Percentiles rank a stretch among this genome's conserved stretches.
These are phyloP conservation scores for Cystofilobasidium ferigula DNA, from an alignment of 768 basidiomycete genomes.

Conservation along the genomic window DNA sequence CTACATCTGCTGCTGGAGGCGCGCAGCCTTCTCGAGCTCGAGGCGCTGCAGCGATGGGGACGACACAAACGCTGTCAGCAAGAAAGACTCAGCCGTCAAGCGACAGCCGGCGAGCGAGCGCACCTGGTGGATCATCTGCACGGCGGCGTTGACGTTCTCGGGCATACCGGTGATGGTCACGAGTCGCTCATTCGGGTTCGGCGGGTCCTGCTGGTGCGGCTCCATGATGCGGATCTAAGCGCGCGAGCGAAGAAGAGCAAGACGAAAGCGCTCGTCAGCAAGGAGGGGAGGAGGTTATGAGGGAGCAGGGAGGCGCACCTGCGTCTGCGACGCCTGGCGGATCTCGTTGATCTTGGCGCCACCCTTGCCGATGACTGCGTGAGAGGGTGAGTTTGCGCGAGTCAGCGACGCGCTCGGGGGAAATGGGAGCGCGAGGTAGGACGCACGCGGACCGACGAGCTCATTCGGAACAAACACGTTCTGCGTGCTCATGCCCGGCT, in stretches of 20 bases:
- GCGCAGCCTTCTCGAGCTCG: slow-evolving; percentile 31
- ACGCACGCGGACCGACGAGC: slow-evolving; percentile 54
- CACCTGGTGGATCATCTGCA: slow-evolving; percentile 55
- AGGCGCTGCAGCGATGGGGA: slow-evolving; percentile 28
- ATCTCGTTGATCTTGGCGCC: slow-evolving; percentile 99
- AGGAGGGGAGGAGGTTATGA: slow-evolving; percentile 33
- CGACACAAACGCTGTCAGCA: not conserved
- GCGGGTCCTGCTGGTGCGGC: slow-evolving; percentile 47
- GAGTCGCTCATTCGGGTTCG: slow-evolving; percentile 59
- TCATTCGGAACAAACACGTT: slow-evolving; percentile 98
- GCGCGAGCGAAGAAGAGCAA: slow-evolving; percentile 36
- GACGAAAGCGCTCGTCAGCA: slow-evolving; percentile 91
- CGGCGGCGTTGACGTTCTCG: slow-evolving; percentile 89
- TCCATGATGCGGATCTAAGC: slow-evolving; percentile 99
- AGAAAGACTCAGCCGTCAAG: not conserved
- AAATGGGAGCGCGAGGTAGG: not conserved
- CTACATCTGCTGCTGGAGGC: slow-evolving; percentile 15
- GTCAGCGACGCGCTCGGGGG: not conserved
- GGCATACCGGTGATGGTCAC: slow-evolving; percentile 97
- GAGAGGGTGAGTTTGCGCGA: slow-evolving; percentile 33
- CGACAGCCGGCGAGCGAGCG: slow-evolving; percentile 6
- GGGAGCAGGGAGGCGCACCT: slow-evolving; percentile 34
- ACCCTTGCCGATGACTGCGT: slow-evolving; percentile 78
- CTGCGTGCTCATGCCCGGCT: slow-evolving; percentile 64
- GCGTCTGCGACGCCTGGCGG: slow-evolving; percentile 82